Evolutionary conservation across 1,284 basidiomycete species (phyloP), one percentile per base, ranked within the genome.

Genomic region (Grifola frondosa): DNA sequence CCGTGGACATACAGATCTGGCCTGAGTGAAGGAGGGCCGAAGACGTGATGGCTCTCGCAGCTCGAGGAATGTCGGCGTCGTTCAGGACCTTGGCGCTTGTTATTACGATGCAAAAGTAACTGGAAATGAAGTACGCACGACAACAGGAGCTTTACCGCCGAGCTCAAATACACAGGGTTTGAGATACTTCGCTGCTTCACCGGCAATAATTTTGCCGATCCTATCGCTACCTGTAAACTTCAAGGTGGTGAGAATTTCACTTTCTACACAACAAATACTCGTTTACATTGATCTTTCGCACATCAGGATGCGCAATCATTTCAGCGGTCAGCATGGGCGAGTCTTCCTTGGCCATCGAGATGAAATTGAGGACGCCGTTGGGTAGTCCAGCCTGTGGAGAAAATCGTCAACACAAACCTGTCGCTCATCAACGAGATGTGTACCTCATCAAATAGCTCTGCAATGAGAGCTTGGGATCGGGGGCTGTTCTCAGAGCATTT

Each of bases 1-100:
- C 81, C 2, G 80, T 78, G 1, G 80, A 80, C 81, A 86, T 85
- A 66, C 84, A 87, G 37, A 87, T 70, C 66, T 87, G 74, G 3
- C 84, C 84, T 4, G 77, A 80, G 61, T 82, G 75, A 20, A 78
- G 53, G 54, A 85, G 72, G 2, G 78, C 76, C 9, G 79, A 81
- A 30, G 69, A 76, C n/a, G 77, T 67, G 52, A 85, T 76, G 32
- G 67, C 64, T 29, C 67, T 67, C 0, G 82, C 77, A 0, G 82
- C 82, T n/a, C 77, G 65, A 5, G 71, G 59, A 16, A 85, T 60
- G 55, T 86, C 73, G 1, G 86, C 85, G 46, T 82, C 80, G 12
- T 78, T 68, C 4, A 84, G 65, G 1, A 88, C 71, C 75, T 78
- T 19, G n/a, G 8, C 20, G 23, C 21, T 11, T 8, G 8, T 4